Evolutionary conservation across 192 early-diverging fungal species (phyloP).

Genomic region (Diversispora epigaea): DNA sequence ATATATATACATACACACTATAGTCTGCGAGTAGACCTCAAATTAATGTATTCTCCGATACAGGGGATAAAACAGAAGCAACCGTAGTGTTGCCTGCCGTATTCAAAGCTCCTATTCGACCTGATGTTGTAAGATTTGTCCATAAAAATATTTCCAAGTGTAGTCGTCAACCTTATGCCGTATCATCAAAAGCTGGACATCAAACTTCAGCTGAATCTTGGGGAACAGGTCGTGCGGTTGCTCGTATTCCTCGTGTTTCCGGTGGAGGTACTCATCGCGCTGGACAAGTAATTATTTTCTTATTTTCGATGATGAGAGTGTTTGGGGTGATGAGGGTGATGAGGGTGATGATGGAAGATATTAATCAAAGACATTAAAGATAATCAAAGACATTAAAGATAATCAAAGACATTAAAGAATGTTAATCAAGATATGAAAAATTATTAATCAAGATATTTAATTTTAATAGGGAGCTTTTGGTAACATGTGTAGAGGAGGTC

Average conservation of each 20-base stretch:
- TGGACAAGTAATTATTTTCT: constrained; percentile 63
- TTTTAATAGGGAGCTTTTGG: constrained; percentile 82
- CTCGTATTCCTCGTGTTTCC: constrained; percentile 98
- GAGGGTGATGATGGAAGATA: no score
- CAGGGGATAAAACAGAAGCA: constrained; percentile 69
- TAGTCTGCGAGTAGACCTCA: constrained; percentile 72
- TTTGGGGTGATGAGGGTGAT: background rate
- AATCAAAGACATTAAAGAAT: background rate
- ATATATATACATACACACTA: no score
- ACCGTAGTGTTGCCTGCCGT: constrained; percentile 86
- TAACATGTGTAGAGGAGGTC: constrained; percentile 99
- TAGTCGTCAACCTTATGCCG: constrained; percentile 95
- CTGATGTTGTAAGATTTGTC: constrained; percentile 92
- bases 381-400: background rate
- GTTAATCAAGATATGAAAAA: background rate
- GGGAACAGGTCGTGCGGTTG: constrained; percentile 98
- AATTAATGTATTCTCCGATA: constrained; percentile 85
- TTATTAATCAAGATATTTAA: background rate
- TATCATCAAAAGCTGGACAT: constrained; percentile 94
- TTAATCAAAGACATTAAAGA: background rate
- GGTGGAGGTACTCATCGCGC: constrained; percentile 96
- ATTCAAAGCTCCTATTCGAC: constrained; percentile 95
- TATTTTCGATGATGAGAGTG: background rate
- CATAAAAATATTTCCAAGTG: constrained; percentile 99
- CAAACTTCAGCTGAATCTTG: constrained; percentile 98